Evolutionary conservation across 345 rosid species (phyloP).

Genomic region (Ceriops tagal): DNA sequence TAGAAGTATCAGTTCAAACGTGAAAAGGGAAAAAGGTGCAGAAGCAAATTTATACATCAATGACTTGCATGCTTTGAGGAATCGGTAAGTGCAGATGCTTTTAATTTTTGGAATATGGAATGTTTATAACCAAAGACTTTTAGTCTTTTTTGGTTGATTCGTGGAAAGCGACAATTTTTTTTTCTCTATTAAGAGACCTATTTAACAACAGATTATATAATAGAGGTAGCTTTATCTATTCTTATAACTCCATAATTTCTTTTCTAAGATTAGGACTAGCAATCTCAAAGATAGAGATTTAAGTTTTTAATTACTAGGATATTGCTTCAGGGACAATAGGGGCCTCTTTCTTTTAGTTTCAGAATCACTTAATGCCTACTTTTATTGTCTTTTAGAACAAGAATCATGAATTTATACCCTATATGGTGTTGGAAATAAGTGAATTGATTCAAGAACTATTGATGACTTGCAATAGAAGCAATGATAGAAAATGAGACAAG

Average conservation of each 20-base stretch:
- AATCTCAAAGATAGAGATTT: no score
- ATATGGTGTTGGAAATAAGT: no score
- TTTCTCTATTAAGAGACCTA: no score
- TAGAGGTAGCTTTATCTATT: no score
- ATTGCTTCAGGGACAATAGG: no score
- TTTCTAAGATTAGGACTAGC: no score
- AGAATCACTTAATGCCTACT: background rate
- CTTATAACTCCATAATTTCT: no score
- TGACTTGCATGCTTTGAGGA: background rate
- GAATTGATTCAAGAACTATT: no score
- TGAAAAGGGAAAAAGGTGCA: background rate
- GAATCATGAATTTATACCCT: background rate
- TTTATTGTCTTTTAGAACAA: background rate
- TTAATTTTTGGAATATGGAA: constrained; percentile 3
- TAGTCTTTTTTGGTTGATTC: background rate
- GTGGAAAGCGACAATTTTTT: background rate
- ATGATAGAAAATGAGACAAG: no score
- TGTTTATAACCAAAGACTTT: background rate
- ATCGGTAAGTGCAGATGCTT: background rate
- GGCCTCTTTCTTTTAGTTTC: background rate
- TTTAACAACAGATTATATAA: no score
- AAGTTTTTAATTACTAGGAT: no score
- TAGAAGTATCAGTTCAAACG: background rate
- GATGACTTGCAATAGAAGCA: no score
- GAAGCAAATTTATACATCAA: background rate